Evolutionary conservation across 768 basidiomycete species (phyloP).

Genomic region (Kwoniella newhampshirensis): DNA sequence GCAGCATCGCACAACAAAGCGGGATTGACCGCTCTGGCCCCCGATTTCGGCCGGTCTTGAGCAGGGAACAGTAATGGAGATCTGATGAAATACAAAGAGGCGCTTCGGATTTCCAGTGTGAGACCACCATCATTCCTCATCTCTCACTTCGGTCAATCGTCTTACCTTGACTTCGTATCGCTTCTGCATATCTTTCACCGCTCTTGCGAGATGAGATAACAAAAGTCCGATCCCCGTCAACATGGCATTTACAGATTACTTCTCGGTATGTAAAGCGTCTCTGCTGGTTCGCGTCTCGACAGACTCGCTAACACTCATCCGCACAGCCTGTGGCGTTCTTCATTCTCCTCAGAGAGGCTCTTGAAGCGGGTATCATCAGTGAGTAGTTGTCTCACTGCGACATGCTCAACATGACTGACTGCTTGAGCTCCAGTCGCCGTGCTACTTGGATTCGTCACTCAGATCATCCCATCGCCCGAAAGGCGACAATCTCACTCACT

Average conservation of each 20-base stretch:
- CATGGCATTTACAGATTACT: constrained; percentile 26
- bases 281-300: not conserved
- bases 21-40: too few relatives aligned
- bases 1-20: too few relatives aligned
- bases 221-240: too few relatives aligned
- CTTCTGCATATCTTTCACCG: too few relatives aligned
- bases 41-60: too few relatives aligned
- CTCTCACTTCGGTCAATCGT: too few relatives aligned
- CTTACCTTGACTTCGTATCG: too few relatives aligned
- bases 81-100: too few relatives aligned
- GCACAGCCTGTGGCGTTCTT: constrained; percentile 35
- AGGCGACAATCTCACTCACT: not conserved
- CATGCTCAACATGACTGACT: not conserved
- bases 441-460: constrained; percentile 78
- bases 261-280: constrained; percentile 12
- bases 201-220: too few relatives aligned
- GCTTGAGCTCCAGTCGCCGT: constrained; percentile 62
- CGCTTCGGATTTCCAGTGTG: too few relatives aligned
- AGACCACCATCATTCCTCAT: too few relatives aligned
- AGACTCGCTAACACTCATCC: not conserved
- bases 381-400: not conserved
- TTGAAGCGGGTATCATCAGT: constrained; percentile 80
- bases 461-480: constrained; percentile 47
- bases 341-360: constrained; percentile 73
- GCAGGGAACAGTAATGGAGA: too few relatives aligned